A percentile compares a stretch with the other conserved stretches of the same genome.
Evolutionary conservation across 805 yeast species (phyloP).

Genomic region (Kluyveromyces lactis): DNA sequence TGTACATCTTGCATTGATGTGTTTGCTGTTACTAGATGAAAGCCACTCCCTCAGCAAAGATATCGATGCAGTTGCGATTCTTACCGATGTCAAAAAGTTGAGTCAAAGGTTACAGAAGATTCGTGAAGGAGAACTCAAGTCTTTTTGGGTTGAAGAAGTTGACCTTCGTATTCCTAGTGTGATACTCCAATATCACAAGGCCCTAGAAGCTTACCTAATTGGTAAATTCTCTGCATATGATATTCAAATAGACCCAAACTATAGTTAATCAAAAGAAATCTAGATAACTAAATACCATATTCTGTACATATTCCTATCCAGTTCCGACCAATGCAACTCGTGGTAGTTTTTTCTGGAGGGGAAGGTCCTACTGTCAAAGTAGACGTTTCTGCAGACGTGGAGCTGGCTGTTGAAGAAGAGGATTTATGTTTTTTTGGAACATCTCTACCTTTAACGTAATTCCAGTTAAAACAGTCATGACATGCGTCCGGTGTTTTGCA

Average conservation of each 20-base stretch:
- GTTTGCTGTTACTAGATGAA: conserved; percentile 8
- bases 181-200: conserved; percentile 19
- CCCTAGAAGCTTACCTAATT: conserved; percentile 15
- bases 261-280: neutral
- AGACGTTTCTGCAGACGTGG: conserved; percentile 1
- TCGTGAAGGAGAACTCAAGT: conserved; percentile 18
- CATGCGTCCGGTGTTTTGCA: conserved; percentile 78
- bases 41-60: conserved; percentile 4
- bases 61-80: conserved; percentile 5
- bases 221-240: conserved; percentile 13
- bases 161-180: conserved; percentile 20
- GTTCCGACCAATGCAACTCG: conserved; percentile 28
- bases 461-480: conserved; percentile 86
- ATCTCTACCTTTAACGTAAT: conserved; percentile 44
- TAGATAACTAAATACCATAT: conserved; percentile 10
- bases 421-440: conserved; percentile 17
- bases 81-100: conserved; percentile 14
- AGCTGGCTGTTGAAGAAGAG: conserved; percentile 14
- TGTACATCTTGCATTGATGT: conserved; percentile 12
- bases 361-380: conserved; percentile 12
- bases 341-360: conserved; percentile 15
- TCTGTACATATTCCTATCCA: conserved; percentile 30
- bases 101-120: conserved; percentile 17
- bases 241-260: conserved; percentile 1
- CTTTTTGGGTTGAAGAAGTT: conserved; percentile 24